Evolutionary conservation across 768 basidiomycete genomes (phyloP).

Genomic region (Collybia sp.): DNA sequence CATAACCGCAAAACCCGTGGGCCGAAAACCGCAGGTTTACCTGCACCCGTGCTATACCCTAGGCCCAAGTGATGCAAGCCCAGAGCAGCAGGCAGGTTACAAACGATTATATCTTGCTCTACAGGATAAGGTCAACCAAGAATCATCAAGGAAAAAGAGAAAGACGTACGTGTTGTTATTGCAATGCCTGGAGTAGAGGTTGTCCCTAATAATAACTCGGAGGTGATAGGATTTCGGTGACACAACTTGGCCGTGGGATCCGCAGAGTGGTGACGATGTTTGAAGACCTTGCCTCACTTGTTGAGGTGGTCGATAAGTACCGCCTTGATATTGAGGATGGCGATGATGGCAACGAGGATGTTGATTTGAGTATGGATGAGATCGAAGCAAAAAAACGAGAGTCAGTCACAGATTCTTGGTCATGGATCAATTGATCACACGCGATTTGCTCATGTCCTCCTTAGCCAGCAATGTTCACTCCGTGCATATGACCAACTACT

Average conservation of each 20-base stretch:
- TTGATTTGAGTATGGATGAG: background rate
- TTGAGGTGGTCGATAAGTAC: background rate
- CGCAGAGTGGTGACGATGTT: background rate
- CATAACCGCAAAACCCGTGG: too few relatives aligned
- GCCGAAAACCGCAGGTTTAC: too few relatives aligned
- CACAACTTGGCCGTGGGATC: background rate
- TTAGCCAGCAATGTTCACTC: background rate
- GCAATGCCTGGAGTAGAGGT: too few relatives aligned
- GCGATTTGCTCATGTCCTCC: background rate
- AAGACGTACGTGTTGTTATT: too few relatives aligned
- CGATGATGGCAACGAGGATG: background rate
- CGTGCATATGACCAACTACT: background rate
- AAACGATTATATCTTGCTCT: too few relatives aligned
- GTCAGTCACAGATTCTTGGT: background rate
- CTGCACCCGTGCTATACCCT: too few relatives aligned
- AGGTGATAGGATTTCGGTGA: too few relatives aligned
- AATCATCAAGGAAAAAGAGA: too few relatives aligned
- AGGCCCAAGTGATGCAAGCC: too few relatives aligned
- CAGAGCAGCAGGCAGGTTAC: too few relatives aligned
- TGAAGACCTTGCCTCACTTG: background rate
- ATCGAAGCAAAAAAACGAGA: background rate
- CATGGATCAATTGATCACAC: background rate
- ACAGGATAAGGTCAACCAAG: too few relatives aligned
- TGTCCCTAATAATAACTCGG: too few relatives aligned
- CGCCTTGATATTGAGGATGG: background rate